These are phyloP conservation scores for Limonium bicolor DNA, from an alignment of 148 eudicot species.

Conservation along the genomic window DNA sequence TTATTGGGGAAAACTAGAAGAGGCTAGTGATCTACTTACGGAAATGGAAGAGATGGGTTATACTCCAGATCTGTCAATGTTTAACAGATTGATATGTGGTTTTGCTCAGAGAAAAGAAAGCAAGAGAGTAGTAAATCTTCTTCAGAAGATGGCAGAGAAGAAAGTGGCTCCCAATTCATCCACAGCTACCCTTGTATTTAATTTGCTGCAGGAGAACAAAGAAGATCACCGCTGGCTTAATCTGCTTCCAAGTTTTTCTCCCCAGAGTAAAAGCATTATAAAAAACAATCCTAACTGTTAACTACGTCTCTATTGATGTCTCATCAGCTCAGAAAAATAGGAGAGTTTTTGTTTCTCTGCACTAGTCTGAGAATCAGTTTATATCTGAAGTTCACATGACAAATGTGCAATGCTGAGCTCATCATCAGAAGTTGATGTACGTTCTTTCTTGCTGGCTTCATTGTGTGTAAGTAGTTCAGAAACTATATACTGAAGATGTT, in stretches of 20 bases:
- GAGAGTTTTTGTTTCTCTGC: too few species aligned
- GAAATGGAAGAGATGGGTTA: constrained; percentile 1
- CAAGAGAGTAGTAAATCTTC: constrained; percentile 14
- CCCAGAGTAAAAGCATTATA: too few species aligned
- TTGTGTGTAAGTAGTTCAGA: too few species aligned
- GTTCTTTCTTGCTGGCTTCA: too few species aligned
- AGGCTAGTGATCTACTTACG: constrained; percentile 1
- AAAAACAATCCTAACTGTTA: too few species aligned
- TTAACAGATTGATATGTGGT: constrained; percentile 2
- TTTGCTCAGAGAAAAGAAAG: constrained; percentile 9
- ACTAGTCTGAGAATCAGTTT: too few species aligned
- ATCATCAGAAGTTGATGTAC: too few species aligned
- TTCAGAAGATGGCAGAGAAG: constrained; percentile 20
- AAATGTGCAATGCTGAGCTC: too few species aligned
- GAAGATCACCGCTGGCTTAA: constrained; percentile 4
- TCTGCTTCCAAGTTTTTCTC: neutral
- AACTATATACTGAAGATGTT: too few species aligned
- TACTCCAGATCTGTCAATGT: constrained; percentile 3
- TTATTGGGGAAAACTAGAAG: neutral
- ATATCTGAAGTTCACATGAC: too few species aligned
- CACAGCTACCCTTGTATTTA: constrained; percentile 12
- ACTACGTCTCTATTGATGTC: too few species aligned
- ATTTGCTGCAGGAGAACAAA: constrained; percentile 13
- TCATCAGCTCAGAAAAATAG: too few species aligned
- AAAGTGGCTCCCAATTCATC: constrained; percentile 12